Conservation (phyloP, 2,329 filamentous ascomycete genomes). For the Talaromyces sp. region DNA sequence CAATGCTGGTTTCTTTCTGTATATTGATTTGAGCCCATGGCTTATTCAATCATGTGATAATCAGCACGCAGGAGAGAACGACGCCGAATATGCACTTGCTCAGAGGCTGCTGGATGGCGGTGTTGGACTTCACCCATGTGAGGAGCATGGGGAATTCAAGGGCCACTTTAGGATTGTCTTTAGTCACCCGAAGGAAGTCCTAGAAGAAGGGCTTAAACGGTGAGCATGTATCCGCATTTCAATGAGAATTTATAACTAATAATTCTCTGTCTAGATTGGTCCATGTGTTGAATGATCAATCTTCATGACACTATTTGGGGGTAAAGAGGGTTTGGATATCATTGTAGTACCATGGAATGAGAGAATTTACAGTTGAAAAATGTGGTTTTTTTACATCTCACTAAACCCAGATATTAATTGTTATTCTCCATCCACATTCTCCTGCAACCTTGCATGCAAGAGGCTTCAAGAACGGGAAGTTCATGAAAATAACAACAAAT, state of each 20-base stretch:
- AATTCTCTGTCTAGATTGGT: background rate
- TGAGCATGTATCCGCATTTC: background rate
- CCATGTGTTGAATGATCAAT: background rate
- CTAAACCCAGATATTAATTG: no score
- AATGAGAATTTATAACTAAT: background rate
- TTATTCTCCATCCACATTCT: background rate
- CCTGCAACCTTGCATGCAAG: background rate
- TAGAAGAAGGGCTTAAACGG: constrained; percentile 30
- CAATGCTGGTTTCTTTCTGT: constrained; percentile 46
- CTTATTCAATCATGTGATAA: background rate
- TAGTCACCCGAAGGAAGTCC: constrained; percentile 28
- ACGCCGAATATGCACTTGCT: constrained; percentile 42
- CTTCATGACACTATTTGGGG: background rate
- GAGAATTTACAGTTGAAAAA: no score
- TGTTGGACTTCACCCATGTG: constrained; percentile 48
- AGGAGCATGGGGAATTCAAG: constrained; percentile 40
- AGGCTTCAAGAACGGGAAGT: background rate
- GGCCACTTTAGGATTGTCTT: constrained; percentile 56
- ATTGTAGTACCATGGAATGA: no score
- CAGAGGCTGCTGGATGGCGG: constrained; percentile 43
- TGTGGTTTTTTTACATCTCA: no score
- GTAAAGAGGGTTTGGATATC: background rate
- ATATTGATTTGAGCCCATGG: constrained; percentile 34
- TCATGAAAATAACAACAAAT: background rate
- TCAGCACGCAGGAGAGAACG: background rate